Evolutionary conservation across 83 land plant genomes (phyloP), one percentile per base, ranked within the genome.

Genomic region (Larix sibirica): DNA sequence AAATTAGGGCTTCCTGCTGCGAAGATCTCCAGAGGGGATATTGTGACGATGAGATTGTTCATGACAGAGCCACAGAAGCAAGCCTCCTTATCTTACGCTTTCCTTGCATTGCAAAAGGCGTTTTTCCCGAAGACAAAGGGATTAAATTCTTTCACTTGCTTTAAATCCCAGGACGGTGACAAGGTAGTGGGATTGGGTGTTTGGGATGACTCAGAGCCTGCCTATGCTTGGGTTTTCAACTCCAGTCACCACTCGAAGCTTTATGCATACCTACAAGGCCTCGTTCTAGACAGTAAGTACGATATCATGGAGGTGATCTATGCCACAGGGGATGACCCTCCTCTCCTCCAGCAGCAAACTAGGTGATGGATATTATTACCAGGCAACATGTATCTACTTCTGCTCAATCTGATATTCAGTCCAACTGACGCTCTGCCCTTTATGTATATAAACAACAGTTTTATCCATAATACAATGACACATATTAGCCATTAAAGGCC

Each of bases 241-340:
- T 18, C 50, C 40, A 0, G 8, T n/a, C 76, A 8, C 0, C 18
- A 20, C 24, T 71, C 76, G 12, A 23, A 40, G 23, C 42, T 71
- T 4, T 10, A 0, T 0, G 76, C 23, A 21, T 71, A 18, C 18
- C 12, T 71, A 20, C 14, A 44, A 38, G 76, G 3, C 24, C 76
- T 71, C n/a, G 13, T 71, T 71, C 13, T 71, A 0, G 38, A 38
- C n/a, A 38, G 54, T 8, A 6, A 20, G 36, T 71, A 71, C n/a
- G 76, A 71, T 71, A 7, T 71, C 76, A 71, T 71, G 76, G 76
- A 71, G 76, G 76, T 71, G 36, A 50, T 71, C 1, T 71, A 71
- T 71, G 47, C 76, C 0, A 6, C 76, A 38, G 50, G 76, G 2
- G 76, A 40, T 18, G 50, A 71, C 4, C 47, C 47, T n/a, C 26